phyloP scores from a whole-genome alignment of 768 basidiomycete genomes.

The Rhizopogon vulgaris region DNA sequence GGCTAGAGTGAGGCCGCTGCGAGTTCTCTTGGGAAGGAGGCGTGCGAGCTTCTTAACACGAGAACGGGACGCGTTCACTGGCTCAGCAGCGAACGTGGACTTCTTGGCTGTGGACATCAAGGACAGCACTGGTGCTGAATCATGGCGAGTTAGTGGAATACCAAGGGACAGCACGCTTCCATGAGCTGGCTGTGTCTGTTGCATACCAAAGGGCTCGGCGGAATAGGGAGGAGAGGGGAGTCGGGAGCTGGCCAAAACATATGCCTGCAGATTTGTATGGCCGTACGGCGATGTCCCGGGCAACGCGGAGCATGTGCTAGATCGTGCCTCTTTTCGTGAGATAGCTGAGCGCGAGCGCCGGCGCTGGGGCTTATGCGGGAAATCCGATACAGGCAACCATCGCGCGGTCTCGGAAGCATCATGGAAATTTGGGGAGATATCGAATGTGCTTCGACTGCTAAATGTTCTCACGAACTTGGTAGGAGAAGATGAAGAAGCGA shows the following conservation, averaged over 20 bases:
- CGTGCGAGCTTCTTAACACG: constrained; percentile 21
- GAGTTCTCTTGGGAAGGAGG: constrained; percentile 25
- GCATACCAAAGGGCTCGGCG: constrained; percentile 18
- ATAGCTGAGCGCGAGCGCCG: constrained; percentile 28
- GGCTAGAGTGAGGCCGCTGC: constrained; percentile 21
- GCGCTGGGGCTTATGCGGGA: constrained; percentile 19
- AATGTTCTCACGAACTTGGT: constrained; percentile 13
- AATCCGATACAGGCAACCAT: constrained; percentile 9
- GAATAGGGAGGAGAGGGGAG: constrained; percentile 25
- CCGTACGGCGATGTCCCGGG: constrained; percentile 26
- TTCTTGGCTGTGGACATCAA: constrained; percentile 15
- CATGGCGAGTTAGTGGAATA: background rate
- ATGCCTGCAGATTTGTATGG: constrained; percentile 23
- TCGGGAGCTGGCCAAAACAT: constrained; percentile 14
- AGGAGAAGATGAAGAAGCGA: constrained; percentile 8
- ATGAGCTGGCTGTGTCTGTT: constrained; percentile 21
- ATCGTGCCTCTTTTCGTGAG: constrained; percentile 24
- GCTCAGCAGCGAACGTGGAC: constrained; percentile 20
- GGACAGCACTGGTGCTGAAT: constrained; percentile 10
- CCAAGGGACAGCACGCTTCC: constrained; percentile 20
- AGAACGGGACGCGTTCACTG: background rate
- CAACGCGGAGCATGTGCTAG: constrained; percentile 13
- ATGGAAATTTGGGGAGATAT: constrained; percentile 12
- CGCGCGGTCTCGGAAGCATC: constrained; percentile 7
- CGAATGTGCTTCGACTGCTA: constrained; percentile 16